These are phyloP conservation scores for Pseudopyrenochaeta lycopersici DNA, from an alignment of 2,329 filamentous ascomycete genomes.

Conservation along the genomic window DNA sequence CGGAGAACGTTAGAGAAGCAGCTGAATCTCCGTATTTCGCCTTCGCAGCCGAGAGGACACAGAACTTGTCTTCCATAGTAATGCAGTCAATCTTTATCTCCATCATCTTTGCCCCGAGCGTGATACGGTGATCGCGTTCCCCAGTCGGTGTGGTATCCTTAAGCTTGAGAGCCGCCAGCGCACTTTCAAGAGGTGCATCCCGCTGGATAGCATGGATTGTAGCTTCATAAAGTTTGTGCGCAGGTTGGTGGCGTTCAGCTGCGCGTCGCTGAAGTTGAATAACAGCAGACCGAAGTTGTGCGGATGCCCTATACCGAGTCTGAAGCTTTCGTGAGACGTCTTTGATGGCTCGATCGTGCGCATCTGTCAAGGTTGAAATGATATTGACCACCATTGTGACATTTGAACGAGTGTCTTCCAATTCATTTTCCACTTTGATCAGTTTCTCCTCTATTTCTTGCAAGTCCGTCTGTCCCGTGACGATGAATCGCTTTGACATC, in stretches of 20 bases:
- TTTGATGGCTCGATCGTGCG: too few species aligned
- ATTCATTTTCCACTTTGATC: too few species aligned
- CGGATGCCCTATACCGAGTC: conserved; percentile 23
- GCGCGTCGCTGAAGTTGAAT: conserved; percentile 20
- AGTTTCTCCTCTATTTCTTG: conserved; percentile 29
- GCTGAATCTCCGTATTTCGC: background rate
- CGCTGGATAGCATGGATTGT: conserved; percentile 30
- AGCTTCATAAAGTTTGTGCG: conserved; percentile 52
- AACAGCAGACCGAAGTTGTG: too few species aligned
- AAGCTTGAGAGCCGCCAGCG: conserved; percentile 27
- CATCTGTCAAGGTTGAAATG: too few species aligned
- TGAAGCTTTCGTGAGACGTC: background rate
- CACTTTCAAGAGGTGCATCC: conserved; percentile 21
- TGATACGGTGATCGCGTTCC: conserved; percentile 38
- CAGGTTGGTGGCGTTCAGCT: conserved; percentile 46
- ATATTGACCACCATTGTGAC: too few species aligned
- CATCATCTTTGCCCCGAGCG: conserved; percentile 33
- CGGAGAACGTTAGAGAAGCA: conserved; percentile 15
- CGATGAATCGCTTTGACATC: conserved; percentile 49
- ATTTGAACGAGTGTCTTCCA: too few species aligned
- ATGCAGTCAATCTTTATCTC: conserved; percentile 40
- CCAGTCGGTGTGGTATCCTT: conserved; percentile 14
- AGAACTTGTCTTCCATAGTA: conserved; percentile 44
- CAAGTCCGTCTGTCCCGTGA: conserved; percentile 37
- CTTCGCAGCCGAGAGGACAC: conserved; percentile 14